Evolutionary conservation across 257 asterid genomes (phyloP), one percentile per base, ranked within the genome.

Genomic region (Leptodermis oblonga): DNA sequence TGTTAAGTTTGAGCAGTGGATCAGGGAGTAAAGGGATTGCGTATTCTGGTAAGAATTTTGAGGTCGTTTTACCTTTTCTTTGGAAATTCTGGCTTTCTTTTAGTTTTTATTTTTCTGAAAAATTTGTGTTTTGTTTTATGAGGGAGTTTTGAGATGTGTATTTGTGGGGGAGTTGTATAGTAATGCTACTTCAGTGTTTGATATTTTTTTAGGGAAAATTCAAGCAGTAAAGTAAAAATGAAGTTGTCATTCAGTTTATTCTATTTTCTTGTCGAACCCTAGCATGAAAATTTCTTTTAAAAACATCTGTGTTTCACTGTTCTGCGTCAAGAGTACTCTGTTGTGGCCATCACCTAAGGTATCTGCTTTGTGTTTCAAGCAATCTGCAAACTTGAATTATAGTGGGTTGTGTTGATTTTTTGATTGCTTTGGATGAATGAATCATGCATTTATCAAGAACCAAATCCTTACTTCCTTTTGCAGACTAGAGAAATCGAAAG

Each of bases 1-100:
- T 51, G n/a, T 51, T 62, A 9, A 60, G 23, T 60, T 60, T 23
- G 17, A 20, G 42, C 60, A 49, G 33, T 67, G 46, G 48, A 67
- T 37, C 14, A 52, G 34, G 42, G 31, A 20, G 13, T 28, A 4
- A 65, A 49, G 70, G 60, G 46, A 36, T 34, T 46, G 43, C 12
- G 17, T 10, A 48, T 11, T 48, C 48, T 13, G 58, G 70, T 67
- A 30, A 18, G 70, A 48, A 30, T 30, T 37, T 49, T n/a, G n/a
- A 67, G 10, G 23, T 59, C 70, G 45, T 48, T 45, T 66, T 66
- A 10, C 10, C 8, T 1, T 22, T 45, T 45, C 4, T 18, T n/a
- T 30, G 20, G 3, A 8, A 34, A 2, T 2, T 18, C 4, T 46
- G n/a, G 20, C 22, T 66, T 12, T 31, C 7, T 58, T 17, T 26